Percentiles rank a stretch among this genome's conserved stretches.
These are phyloP conservation scores for Trichoderma atrobrunneum DNA, from an alignment of 2,329 filamentous ascomycete genomes.

Conservation along the genomic window DNA sequence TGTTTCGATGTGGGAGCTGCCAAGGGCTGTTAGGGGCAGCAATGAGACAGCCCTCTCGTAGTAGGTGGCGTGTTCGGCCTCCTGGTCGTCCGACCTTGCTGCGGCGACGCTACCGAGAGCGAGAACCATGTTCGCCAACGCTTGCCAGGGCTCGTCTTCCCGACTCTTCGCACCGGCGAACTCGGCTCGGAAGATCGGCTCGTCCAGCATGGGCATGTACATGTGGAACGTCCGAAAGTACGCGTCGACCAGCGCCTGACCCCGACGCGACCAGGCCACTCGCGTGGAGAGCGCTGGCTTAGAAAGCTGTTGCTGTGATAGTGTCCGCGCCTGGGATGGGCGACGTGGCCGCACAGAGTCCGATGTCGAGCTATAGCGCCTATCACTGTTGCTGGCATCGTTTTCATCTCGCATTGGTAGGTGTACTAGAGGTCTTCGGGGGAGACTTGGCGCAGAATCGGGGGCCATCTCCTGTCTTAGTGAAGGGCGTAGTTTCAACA, in stretches of 20 bases:
- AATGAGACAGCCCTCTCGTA: conserved; percentile 54
- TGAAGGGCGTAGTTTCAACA: conserved; percentile 31
- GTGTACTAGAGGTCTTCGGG: too few species aligned
- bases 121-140: conserved; percentile 60
- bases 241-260: too few species aligned
- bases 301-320: too few species aligned
- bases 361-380: too few species aligned
- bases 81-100: conserved; percentile 37
- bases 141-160: conserved; percentile 57
- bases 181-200: conserved; percentile 56
- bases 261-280: too few species aligned
- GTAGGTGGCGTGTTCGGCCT: conserved; percentile 54
- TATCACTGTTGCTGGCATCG: conserved; percentile 35
- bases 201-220: conserved; percentile 59
- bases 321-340: too few species aligned
- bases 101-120: conserved; percentile 60
- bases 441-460: conserved; percentile 18
- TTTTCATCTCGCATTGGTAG: conserved; percentile 26
- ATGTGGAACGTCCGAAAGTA: conserved; percentile 56
- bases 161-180: conserved; percentile 43
- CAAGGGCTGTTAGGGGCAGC: conserved; percentile 55
- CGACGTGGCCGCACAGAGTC: too few species aligned
- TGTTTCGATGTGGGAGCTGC: conserved; percentile 63
- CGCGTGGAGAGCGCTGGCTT: too few species aligned
- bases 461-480: conserved; percentile 25